These are phyloP conservation scores for Alternaria conjuncta DNA, from an alignment of 2,329 filamentous ascomycete species.

Conservation along the genomic window DNA sequence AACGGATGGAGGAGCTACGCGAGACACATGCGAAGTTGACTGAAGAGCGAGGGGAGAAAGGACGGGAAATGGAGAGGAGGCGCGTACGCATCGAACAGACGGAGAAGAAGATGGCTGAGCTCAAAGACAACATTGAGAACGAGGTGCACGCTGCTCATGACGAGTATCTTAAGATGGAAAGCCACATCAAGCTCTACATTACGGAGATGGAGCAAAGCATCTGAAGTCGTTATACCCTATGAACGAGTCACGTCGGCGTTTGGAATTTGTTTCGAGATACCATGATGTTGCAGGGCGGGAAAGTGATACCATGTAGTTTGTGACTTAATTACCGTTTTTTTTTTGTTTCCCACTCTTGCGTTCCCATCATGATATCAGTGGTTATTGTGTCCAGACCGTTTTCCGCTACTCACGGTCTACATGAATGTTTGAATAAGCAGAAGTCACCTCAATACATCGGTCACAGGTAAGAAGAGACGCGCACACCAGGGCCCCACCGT, in stretches of 20 bases:
- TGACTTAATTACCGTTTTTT: neutral
- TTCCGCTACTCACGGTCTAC: neutral
- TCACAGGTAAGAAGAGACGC: neutral
- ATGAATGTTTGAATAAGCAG: neutral
- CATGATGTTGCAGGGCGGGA: neutral
- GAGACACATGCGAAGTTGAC: slow-evolving; percentile 79
- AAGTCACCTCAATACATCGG: neutral
- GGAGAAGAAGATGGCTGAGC: slow-evolving; percentile 99
- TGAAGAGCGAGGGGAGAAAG: slow-evolving; percentile 85
- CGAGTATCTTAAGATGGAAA: slow-evolving; percentile 96
- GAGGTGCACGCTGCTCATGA: slow-evolving; percentile 90
- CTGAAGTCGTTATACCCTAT: slow-evolving; percentile 5
- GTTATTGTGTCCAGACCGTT: neutral
- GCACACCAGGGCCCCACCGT: neutral
- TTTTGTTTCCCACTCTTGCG: neutral
- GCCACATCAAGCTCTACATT: slow-evolving; percentile 96
- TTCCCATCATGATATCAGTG: neutral
- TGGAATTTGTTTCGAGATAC: slow-evolving; percentile 6
- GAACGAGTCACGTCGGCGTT: slow-evolving; percentile 15
- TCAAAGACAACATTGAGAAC: slow-evolving; percentile 96
- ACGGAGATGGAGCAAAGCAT: slow-evolving; percentile 94
- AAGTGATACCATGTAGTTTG: slow-evolving; percentile 12
- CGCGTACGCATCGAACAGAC: slow-evolving; percentile 96
- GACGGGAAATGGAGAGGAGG: slow-evolving; percentile 88
- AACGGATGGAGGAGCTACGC: slow-evolving; percentile 88